phyloP scores from a whole-genome alignment of 1,284 basidiomycete genomes.

The Lentinus polychrous region DNA sequence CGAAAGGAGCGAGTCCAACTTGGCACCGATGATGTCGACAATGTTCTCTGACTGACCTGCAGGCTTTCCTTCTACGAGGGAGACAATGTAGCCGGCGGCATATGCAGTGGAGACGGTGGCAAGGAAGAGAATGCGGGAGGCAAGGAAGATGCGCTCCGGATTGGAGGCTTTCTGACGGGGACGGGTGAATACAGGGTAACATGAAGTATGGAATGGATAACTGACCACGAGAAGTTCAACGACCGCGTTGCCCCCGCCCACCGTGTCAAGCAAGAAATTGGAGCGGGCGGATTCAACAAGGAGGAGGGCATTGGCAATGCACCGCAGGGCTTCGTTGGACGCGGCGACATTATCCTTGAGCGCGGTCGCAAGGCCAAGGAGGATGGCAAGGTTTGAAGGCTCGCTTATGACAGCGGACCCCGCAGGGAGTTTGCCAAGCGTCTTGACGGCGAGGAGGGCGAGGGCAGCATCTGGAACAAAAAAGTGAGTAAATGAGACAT shows the following conservation, averaged over 20 bases:
- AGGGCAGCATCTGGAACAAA: constrained; percentile 44
- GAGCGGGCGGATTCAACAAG: constrained; percentile 56
- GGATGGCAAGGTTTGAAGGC: constrained; percentile 42
- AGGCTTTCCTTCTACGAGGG: constrained; percentile 54
- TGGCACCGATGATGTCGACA: constrained; percentile 51
- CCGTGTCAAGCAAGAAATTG: constrained; percentile 48
- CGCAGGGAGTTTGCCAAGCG: constrained; percentile 62
- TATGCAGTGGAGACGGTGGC: constrained; percentile 45
- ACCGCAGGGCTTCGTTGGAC: constrained; percentile 62
- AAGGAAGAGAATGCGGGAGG: constrained; percentile 71
- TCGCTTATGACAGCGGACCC: constrained; percentile 62
- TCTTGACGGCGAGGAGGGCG: constrained; percentile 70
- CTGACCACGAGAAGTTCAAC: constrained; percentile 57
- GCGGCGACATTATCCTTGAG: constrained; percentile 56
- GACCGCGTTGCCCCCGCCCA: constrained; percentile 55
- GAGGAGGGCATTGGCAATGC: constrained; percentile 69
- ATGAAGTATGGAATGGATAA: constrained; percentile 1
- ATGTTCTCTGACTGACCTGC: constrained; percentile 40
- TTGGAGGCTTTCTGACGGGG: constrained; percentile 46
- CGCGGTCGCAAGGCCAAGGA: constrained; percentile 42
- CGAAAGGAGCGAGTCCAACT: constrained; percentile 45
- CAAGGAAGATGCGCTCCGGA: constrained; percentile 64
- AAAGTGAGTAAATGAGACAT: background rate
- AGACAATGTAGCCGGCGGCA: constrained; percentile 40
- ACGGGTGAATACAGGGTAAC: background rate